A percentile compares a stretch with the other conserved stretches of the same genome.
These are phyloP conservation scores for Auriculariales sp. DNA, from an alignment of 768 basidiomycete genomes.

Conservation along the genomic window DNA sequence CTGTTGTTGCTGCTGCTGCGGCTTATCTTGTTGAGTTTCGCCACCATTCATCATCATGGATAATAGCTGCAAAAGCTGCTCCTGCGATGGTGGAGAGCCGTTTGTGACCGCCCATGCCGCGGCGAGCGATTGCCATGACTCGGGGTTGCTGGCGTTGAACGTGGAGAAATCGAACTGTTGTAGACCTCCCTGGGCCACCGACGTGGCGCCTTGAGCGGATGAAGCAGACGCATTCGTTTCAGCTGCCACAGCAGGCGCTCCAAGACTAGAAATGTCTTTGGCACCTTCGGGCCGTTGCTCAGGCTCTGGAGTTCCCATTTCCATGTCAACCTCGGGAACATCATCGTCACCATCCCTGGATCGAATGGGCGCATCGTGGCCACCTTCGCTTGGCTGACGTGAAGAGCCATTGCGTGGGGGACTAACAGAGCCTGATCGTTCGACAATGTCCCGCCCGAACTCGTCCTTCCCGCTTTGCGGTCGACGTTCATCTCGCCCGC, in stretches of 20 bases:
- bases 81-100: slow-evolving; percentile 53
- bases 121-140: slow-evolving; percentile 71
- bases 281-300: not conserved
- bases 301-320: not conserved
- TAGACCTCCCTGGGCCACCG: slow-evolving; percentile 24
- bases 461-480: slow-evolving; percentile 53
- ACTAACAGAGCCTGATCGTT: slow-evolving; percentile 32
- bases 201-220: not conserved
- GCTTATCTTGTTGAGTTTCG: not conserved
- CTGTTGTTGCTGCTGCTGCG: slow-evolving; percentile 10
- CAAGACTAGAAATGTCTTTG: not conserved
- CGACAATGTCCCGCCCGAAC: slow-evolving; percentile 75
- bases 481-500: slow-evolving; percentile 13
- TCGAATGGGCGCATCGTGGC: not conserved
- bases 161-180: slow-evolving; percentile 53
- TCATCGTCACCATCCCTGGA: not conserved
- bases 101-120: slow-evolving; percentile 61
- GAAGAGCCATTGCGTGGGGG: not conserved
- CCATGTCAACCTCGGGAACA: not conserved
- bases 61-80: slow-evolving; percentile 70
- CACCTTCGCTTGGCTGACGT: not conserved
- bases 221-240: not conserved
- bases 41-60: slow-evolving; percentile 17
- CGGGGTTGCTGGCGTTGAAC: slow-evolving; percentile 60
- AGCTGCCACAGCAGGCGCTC: not conserved